These are phyloP conservation scores for Claviceps citrina DNA, from an alignment of 2,329 filamentous ascomycete species.

Conservation along the genomic window DNA sequence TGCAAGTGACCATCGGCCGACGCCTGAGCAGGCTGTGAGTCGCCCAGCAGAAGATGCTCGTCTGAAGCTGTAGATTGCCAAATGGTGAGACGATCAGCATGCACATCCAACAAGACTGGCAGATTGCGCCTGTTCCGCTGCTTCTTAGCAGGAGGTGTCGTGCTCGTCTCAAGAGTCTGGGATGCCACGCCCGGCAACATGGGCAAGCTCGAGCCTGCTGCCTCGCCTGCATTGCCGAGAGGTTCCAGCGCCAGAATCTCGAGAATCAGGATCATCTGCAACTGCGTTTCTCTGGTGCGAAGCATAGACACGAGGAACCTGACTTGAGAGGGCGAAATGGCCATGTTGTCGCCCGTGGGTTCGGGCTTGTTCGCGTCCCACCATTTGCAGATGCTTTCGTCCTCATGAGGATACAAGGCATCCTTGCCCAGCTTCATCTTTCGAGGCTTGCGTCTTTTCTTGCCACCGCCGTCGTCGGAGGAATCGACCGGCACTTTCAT, in stretches of 20 bases:
- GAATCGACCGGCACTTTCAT: constrained; percentile 42
- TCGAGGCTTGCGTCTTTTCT: constrained; percentile 39
- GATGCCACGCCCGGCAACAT: constrained; percentile 23
- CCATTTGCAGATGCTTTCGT: constrained; percentile 51
- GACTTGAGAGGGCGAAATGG: constrained; percentile 34
- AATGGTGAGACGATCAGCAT: constrained; percentile 66
- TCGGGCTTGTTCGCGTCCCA: constrained; percentile 46
- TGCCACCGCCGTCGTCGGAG: constrained; percentile 30
- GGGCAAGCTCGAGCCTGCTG: constrained; percentile 32
- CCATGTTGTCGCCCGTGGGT: constrained; percentile 31
- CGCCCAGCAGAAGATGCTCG: constrained; percentile 34
- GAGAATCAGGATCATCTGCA: constrained; percentile 66
- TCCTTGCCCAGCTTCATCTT: constrained; percentile 53
- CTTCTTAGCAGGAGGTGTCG: constrained; percentile 31
- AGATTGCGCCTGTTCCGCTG: constrained; percentile 48
- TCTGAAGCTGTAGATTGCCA: constrained; percentile 64
- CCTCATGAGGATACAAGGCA: constrained; percentile 53
- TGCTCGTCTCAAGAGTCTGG: constrained; percentile 13
- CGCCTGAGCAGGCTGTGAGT: constrained; percentile 26
- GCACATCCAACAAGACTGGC: constrained; percentile 50
- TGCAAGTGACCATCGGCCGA: constrained; percentile 21
- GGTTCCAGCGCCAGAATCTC: constrained; percentile 60
- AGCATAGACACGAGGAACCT: constrained; percentile 50
- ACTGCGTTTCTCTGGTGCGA: constrained; percentile 59
- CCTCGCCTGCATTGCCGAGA: constrained; percentile 25